Evolutionary conservation across 192 early-diverging fungal genomes (phyloP), one percentile per base, ranked within the genome.

Genomic region (Martensiomyces pterosporus): DNA sequence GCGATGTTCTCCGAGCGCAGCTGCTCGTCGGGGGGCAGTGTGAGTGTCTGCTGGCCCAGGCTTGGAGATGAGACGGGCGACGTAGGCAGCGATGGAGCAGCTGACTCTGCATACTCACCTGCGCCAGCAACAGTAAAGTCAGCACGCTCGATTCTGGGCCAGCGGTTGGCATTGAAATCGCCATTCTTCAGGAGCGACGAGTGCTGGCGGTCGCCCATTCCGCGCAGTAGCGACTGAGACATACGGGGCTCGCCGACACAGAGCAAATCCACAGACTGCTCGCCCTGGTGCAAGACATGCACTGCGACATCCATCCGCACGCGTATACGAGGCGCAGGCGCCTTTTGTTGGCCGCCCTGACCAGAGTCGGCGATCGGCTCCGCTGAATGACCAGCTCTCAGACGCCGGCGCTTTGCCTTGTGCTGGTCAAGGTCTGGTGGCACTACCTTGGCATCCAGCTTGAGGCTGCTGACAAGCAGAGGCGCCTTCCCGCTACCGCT

Each of bases 201-300:
- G 9, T n/a, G 22, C 43, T 26, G 26, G 18, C 12, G 41, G 33
- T 24, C 4, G 33, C 29, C 12, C 3, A 40, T 29, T 12, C 41
- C 19, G 24, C 22, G 41, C 41, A 37, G 38, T 16, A 24, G 36
- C 36, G n/a, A 1, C 5, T 37, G n/a, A n/a, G n/a, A n/a, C n/a
- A n/a, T n/a, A n/a, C n/a, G 40, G 9, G 45, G 14, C 24, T 47
- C 37, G 37, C 34, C 54, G 16, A 56, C 46, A 5, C 29, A 21
- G 14, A 56, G 54, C 54, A 56, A 22, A 18, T 56, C 54, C 16
- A 56, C 29, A 19, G 37, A 15, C 39, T 56, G 54, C 38, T 56
- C 54, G 39, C 54, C 54, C 12, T 29, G 24, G 26, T 56, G 54
- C 36, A 56, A 24, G 14, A 56, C 46, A 16, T 47, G 29, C 26